Conservation (phyloP, 257 asterid genomes). For the Fraxinus americana region DNA sequence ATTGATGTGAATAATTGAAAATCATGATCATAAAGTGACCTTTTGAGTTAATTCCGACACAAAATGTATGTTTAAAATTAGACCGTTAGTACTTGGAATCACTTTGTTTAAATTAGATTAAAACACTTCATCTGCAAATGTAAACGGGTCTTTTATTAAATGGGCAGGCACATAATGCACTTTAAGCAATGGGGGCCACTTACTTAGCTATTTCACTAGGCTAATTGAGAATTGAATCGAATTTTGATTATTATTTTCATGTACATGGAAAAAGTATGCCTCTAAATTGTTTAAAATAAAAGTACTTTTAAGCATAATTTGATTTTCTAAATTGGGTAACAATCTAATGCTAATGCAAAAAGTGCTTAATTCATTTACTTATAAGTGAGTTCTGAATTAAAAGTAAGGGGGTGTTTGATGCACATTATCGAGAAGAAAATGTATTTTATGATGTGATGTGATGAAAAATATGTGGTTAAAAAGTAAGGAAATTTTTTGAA, state of each 20-base stretch:
- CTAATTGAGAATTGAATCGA: not conserved
- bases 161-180: constrained; percentile 1
- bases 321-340: too few species aligned
- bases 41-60: not conserved
- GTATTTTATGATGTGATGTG: too few species aligned
- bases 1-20: constrained; percentile 18
- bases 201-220: constrained; percentile 14
- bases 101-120: not conserved
- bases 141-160: not conserved
- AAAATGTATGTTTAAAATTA: not conserved
- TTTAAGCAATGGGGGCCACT: not conserved
- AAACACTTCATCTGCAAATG: not conserved
- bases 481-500: too few species aligned
- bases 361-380: too few species aligned
- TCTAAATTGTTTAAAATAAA: not conserved
- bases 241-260: not conserved
- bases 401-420: too few species aligned
- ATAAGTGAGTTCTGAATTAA: too few species aligned
- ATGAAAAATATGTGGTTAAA: too few species aligned
- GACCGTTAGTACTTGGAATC: not conserved
- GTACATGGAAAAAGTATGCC: not conserved
- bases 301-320: too few species aligned
- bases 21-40: not conserved
- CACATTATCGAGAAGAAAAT: too few species aligned
- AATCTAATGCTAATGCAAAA: too few species aligned